A percentile compares a stretch with the other conserved stretches of the same genome.
phyloP scores from a whole-genome alignment of 2,329 filamentous ascomycete species.

The Tolypocladium ovalisporum region DNA sequence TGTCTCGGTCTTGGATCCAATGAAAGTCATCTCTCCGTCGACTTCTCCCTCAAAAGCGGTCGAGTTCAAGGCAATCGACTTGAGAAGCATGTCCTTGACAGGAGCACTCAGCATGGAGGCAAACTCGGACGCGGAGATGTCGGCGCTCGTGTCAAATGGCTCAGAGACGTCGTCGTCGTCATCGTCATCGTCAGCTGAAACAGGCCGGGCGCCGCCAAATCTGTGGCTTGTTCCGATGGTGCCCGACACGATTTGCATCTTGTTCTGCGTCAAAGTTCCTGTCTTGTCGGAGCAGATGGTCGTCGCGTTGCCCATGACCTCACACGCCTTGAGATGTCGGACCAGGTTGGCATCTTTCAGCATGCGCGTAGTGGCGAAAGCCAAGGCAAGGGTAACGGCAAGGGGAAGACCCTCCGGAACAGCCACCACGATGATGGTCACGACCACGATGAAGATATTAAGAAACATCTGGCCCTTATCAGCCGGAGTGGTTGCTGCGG shows the following conservation, averaged over 20 bases:
- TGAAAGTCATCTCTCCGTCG: conserved; percentile 54
- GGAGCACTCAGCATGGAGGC: conserved; percentile 31
- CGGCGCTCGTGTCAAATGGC: conserved; percentile 16
- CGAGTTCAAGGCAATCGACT: conserved; percentile 55
- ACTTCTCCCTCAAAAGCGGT: conserved; percentile 68
- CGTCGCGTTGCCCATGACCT: conserved; percentile 73
- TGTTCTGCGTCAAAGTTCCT: conserved; percentile 56
- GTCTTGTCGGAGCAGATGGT: conserved; percentile 61
- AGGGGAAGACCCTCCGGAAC: conserved; percentile 69
- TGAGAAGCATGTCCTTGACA: conserved; percentile 41
- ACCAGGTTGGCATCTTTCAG: conserved; percentile 68
- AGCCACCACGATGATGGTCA: conserved; percentile 71
- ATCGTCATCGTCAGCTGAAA: conserved; percentile 10
- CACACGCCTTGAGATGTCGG: conserved; percentile 64
- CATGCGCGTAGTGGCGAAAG: conserved; percentile 70
- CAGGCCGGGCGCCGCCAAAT: conserved; percentile 34
- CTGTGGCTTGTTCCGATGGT: conserved; percentile 44
- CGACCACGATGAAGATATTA: conserved; percentile 66
- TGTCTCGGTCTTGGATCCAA: conserved; percentile 71
- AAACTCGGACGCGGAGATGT: conserved; percentile 35
- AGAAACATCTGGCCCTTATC: conserved; percentile 70
- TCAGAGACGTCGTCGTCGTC: conserved; percentile 8
- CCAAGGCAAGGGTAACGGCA: conserved; percentile 66
- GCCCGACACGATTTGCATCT: conserved; percentile 56
- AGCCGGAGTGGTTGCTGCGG: conserved; percentile 43